phyloP scores from a whole-genome alignment of 2,329 filamentous ascomycete species.

The Ascochyta viciae-villosae region DNA sequence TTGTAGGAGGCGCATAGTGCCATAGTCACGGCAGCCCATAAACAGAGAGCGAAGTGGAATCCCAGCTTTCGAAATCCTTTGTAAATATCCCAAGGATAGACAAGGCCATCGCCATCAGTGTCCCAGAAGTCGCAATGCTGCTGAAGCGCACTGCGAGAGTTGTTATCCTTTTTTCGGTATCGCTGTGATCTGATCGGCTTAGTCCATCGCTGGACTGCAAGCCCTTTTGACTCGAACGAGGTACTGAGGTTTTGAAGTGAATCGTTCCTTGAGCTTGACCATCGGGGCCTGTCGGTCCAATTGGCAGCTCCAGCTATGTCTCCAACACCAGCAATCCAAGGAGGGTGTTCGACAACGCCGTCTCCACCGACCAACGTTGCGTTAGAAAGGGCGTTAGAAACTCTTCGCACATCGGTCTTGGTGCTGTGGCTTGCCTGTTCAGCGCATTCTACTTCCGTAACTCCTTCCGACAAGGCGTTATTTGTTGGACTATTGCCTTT shows the following conservation, averaged over 20 bases:
- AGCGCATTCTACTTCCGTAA: neutral
- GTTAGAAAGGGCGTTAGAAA: neutral
- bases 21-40: conserved; percentile 29
- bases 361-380: neutral
- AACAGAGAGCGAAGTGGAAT: conserved; percentile 21
- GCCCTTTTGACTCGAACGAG: neutral
- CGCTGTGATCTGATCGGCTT: neutral
- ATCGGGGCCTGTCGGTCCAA: neutral
- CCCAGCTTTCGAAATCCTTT: conserved; percentile 24
- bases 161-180: no score
- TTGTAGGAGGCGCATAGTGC: conserved; percentile 23
- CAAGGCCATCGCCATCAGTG: conserved; percentile 18
- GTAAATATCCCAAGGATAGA: conserved; percentile 30
- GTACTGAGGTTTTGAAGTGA: neutral
- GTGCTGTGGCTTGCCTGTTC: neutral
- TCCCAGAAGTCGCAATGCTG: conserved; percentile 30
- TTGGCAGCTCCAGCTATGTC: neutral
- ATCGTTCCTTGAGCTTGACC: neutral
- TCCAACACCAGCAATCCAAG: conserved; percentile 4
- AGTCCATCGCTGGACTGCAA: neutral
- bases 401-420: neutral
- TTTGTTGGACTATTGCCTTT: neutral
- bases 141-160: conserved; percentile 18
- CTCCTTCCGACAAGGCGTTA: neutral
- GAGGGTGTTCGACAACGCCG: neutral